Evolutionary conservation across 306 rosid species (phyloP).

Genomic region (Begonia fuchsioides): DNA sequence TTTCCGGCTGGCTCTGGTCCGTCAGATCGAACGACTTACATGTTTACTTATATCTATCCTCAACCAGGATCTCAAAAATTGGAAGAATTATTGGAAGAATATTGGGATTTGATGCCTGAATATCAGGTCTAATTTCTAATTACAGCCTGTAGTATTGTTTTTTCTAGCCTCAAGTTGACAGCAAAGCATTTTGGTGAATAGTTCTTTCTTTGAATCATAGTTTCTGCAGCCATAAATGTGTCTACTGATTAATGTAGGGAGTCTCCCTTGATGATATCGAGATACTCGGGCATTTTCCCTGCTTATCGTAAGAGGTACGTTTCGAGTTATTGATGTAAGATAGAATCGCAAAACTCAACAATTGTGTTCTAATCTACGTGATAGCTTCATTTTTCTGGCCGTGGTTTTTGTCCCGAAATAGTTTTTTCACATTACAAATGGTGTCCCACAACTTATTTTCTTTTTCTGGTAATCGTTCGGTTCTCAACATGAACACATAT

Average conservation of each 20-base stretch:
- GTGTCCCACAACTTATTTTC: too few species aligned
- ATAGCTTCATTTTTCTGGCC: too few species aligned
- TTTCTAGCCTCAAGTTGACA: too few species aligned
- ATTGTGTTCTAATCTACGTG: too few species aligned
- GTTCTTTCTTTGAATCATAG: not conserved
- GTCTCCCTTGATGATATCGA: constrained; percentile 64
- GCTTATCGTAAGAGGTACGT: constrained; percentile 69
- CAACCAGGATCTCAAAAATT: constrained; percentile 65
- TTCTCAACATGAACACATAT: too few species aligned
- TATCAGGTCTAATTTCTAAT: constrained; percentile 53
- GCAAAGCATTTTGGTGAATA: too few species aligned
- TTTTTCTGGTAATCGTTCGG: too few species aligned
- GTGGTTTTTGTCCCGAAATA: too few species aligned
- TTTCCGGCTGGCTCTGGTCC: constrained; percentile 96
- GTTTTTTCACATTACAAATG: too few species aligned
- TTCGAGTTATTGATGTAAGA: too few species aligned
- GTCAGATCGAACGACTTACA: constrained; percentile 72
- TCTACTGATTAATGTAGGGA: constrained; percentile 29
- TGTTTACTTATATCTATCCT: constrained; percentile 88
- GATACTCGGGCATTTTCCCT: constrained; percentile 78
- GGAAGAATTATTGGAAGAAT: constrained; percentile 72
- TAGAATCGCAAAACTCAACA: too few species aligned
- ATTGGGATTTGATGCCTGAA: constrained; percentile 81
- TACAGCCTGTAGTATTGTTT: not conserved
- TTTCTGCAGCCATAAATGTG: not conserved